Evolutionary conservation across 306 rosid genomes (phyloP), one percentile per base, ranked within the genome.

Genomic region (Nissolia schottii): DNA sequence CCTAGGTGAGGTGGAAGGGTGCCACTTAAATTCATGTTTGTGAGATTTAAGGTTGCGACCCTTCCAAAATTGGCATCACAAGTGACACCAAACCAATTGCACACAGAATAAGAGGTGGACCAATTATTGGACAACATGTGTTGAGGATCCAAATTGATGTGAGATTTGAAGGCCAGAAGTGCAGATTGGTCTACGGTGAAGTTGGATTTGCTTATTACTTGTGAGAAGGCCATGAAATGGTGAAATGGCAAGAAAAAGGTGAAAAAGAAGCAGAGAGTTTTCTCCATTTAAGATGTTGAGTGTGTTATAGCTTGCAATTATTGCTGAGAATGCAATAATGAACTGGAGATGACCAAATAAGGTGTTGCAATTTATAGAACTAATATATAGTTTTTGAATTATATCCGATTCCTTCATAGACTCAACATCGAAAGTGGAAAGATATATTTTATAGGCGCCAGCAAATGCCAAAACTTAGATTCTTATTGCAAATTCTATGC

Each of bases 21-120:
- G 6, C 81, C 76, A 24, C 7, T 77, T 43, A 77, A 31, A 14
- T 23, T 14, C 70, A 69, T 77, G 64, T 27, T 25, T 22, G 23
- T 1, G 13, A 77, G 71, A 24, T 1, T 60, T 28, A 77, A 49
- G 45, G n/a, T 4, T 0, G 15, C 53, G 34, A 77, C 81, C 50
- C 81, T 68, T 12, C n/a, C 35, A 25, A 11, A 2, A 2, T n/a
- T 34, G 16, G 43, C 3, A 68, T 59, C 56, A 60, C 81, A 77
- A 58, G 76, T 68, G 18, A 77, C 45, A 8, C 81, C 81, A 58
- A 46, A 15, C 81, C 81, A 77, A 4, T 7, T 59, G 71, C 81
- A 77, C 19, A 46, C 1, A 7, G 76, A 37, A 16, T 14, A 32
- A 0, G 71, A 15, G 4, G 76, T 19, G 27, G 81, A 48, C 81